These are phyloP conservation scores for Durio zibethinus DNA, from an alignment of 345 rosid genomes.

Conservation along the genomic window DNA sequence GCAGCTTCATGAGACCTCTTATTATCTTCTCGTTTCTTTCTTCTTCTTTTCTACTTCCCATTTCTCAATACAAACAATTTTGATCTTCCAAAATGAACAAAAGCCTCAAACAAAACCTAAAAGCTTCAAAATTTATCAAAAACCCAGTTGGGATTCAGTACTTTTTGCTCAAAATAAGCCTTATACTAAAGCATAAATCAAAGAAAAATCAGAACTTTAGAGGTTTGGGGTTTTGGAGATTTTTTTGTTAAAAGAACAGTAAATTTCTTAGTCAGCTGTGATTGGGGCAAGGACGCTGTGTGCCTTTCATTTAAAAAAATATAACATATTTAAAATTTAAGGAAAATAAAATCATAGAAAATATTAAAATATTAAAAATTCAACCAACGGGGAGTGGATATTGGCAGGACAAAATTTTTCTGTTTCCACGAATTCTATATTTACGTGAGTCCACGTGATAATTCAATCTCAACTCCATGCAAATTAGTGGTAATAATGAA, in stretches of 20 bases:
- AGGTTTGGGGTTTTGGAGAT: conserved; percentile 11
- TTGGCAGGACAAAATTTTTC: too few species aligned
- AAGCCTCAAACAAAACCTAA: conserved; percentile 11
- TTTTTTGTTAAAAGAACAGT: neutral
- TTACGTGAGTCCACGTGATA: too few species aligned
- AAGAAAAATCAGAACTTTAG: neutral
- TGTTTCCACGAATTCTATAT: too few species aligned
- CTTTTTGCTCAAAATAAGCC: neutral
- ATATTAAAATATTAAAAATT: too few species aligned
- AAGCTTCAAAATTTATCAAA: conserved; percentile 1
- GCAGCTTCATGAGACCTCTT: conserved; percentile 95
- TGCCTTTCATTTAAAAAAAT: conserved; percentile 14
- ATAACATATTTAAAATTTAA: neutral
- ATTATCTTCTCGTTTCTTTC: conserved; percentile 94
- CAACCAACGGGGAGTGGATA: too few species aligned
- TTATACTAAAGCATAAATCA: neutral
- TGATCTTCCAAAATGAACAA: conserved; percentile 8
- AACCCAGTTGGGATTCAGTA: neutral
- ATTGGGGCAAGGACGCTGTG: conserved; percentile 19
- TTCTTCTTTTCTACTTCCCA: conserved; percentile 91
- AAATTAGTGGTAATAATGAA: too few species aligned
- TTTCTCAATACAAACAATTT: conserved; percentile 30
- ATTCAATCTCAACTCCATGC: too few species aligned
- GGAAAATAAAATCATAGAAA: neutral
- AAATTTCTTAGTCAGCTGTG: conserved; percentile 11